Conservation (phyloP, 306 rosid species). For the Erythrophleum fordii region DNA sequence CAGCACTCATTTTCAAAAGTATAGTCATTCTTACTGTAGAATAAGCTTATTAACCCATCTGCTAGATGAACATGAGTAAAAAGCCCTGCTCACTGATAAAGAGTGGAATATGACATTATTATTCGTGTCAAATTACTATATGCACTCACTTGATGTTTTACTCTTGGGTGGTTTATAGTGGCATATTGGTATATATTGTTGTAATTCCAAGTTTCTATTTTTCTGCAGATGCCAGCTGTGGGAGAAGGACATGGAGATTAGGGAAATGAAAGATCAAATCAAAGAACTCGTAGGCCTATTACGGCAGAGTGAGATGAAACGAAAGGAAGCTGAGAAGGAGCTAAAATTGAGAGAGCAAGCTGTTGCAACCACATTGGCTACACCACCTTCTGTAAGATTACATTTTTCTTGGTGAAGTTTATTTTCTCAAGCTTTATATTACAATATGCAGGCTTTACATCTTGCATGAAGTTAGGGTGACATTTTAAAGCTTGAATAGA, state of each 20-base stretch:
- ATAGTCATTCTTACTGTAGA: slow-evolving; percentile 9
- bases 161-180: slow-evolving; percentile 6
- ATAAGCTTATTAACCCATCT: slow-evolving; percentile 33
- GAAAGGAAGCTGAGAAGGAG: slow-evolving; percentile 95
- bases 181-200: slow-evolving; percentile 17
- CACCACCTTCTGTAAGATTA: slow-evolving; percentile 76
- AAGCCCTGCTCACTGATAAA: not conserved
- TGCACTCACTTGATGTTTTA: slow-evolving; percentile 14
- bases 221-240: slow-evolving; percentile 84
- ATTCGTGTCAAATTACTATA: slow-evolving; percentile 27
- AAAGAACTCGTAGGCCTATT: slow-evolving; percentile 91
- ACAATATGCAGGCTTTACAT: slow-evolving; percentile 6
- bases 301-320: slow-evolving; percentile 93
- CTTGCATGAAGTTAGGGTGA: slow-evolving; percentile 1
- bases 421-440: slow-evolving; percentile 12
- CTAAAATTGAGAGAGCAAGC: slow-evolving; percentile 90
- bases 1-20: not conserved
- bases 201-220: slow-evolving; percentile 41
- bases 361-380: slow-evolving; percentile 67
- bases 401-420: slow-evolving; percentile 19
- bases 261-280: slow-evolving; percentile 99
- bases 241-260: slow-evolving; percentile 91
- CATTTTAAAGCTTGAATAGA: slow-evolving; percentile 1
- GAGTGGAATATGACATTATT: slow-evolving; percentile 7
- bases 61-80: slow-evolving; percentile 17